Conservation (phyloP, 495 filamentous ascomycete species). For the Tuber melanosporum region DNA sequence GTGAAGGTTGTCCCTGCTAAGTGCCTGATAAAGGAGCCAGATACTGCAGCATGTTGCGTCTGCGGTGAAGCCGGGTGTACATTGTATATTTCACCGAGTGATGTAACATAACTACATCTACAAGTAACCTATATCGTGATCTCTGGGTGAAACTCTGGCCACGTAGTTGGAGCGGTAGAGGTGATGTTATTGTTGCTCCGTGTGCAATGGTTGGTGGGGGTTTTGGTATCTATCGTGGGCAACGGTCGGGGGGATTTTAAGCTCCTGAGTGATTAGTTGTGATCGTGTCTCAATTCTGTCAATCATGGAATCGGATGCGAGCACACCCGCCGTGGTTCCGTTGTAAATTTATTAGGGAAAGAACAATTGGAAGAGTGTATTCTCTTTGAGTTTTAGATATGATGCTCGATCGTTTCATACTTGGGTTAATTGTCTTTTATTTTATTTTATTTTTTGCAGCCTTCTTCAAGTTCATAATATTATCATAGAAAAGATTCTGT, state of each 20-base stretch:
- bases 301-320: neutral
- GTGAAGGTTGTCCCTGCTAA: neutral
- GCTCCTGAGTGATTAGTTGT: constrained; percentile 1
- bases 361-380: neutral
- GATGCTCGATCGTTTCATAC: constrained; percentile 3
- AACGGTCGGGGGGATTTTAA: neutral
- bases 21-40: neutral
- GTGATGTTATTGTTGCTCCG: neutral
- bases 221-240: neutral
- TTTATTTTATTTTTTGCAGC: neutral
- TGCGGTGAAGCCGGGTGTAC: neutral
- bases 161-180: neutral
- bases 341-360: neutral
- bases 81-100: neutral
- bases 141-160: neutral
- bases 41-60: neutral
- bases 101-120: neutral
- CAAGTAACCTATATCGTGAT: neutral
- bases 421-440: neutral
- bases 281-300: neutral
- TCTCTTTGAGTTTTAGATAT: neutral
- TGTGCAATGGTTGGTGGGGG: neutral
- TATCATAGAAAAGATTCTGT: neutral
- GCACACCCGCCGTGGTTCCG: neutral
- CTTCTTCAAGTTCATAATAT: neutral